Base-by-base conservation (phyloP, 75 land plant species). In the Ceratopteris richardii region DNA sequence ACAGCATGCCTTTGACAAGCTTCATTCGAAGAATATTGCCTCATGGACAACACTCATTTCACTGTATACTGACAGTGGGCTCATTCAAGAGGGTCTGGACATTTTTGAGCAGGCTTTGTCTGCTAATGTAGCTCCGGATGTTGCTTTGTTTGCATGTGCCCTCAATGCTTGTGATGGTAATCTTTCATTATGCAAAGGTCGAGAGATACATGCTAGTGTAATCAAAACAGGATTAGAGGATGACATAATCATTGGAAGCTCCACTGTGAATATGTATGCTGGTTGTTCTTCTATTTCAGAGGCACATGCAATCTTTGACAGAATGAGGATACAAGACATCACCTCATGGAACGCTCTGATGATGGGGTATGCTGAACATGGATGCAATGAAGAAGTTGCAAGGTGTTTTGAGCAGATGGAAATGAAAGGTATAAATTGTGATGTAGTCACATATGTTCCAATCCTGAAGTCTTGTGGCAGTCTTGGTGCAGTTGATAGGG, bases 401-500 rank as follows among this genome's bases (percentile, higher is more conserved):
- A 28, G 63, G 30, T 12, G 83, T 14, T 83, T 75, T 46, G 46
- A 71, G 36, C 44, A 31, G 16, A 87, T 87, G 91, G 21, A 40
- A 21, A 59, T 57, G 0, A 11, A 51, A 25, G 65, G 33, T 5
- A 6, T 60, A 2, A 44, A 51, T 10, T 42, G 2, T 18, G 79
- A 83, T 58, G 54, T 42, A 1, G 68, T 66, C 51, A 64, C 68
- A 50, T 75, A 77, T 58, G 71, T 77, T 18, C 71, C 67, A 7
- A 62, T 79, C 29, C 75, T 86, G 28, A 71, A 74, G 33, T 78
- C 82, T 9, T 82, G 80, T 72, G 71, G 82, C 2, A 67, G 76
- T 30, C 24, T 82, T 40, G 64, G 69, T 12, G 61, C 64, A 37
- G 40, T 74, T 11, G 63, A 56, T 13, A 69, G 11, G 24, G 85